Conservation (phyloP, 495 filamentous ascomycete genomes). For the Clavariopsis aquatica region DNA sequence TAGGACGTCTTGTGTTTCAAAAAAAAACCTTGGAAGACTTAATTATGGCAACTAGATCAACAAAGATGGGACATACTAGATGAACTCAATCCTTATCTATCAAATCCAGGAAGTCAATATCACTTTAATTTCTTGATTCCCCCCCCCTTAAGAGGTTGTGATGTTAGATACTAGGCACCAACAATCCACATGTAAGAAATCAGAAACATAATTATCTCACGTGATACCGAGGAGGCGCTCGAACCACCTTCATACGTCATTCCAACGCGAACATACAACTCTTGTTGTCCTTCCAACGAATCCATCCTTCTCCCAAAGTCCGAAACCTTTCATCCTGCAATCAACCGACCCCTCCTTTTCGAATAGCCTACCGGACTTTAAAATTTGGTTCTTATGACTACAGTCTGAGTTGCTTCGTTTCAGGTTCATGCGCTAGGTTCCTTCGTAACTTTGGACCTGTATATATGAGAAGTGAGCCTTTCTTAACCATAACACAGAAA, state of each 20-base stretch:
- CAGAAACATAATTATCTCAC: too few species aligned
- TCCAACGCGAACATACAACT: not conserved
- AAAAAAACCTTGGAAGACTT: too few species aligned
- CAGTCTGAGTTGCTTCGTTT: not conserved
- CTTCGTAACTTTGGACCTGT: not conserved
- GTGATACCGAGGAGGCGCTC: not conserved
- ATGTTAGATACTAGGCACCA: too few species aligned
- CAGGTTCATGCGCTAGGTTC: not conserved
- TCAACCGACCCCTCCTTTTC: not conserved
- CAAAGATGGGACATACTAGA: too few species aligned
- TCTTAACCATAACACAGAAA: too few species aligned
- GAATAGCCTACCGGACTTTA: not conserved
- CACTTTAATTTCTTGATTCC: too few species aligned
- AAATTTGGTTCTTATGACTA: not conserved
- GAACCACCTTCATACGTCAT: conserved; percentile 5
- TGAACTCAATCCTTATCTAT: too few species aligned
- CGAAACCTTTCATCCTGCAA: not conserved
- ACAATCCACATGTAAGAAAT: too few species aligned
- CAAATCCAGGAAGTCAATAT: too few species aligned
- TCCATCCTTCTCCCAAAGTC: conserved; percentile 1
- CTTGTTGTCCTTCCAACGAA: not conserved
- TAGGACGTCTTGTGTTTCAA: not conserved
- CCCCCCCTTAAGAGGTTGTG: too few species aligned
- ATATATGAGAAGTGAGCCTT: too few species aligned
- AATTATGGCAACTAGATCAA: too few species aligned